These are phyloP conservation scores for Fusarium goolgardi DNA, from an alignment of 2,329 filamentous ascomycete species.

Conservation along the genomic window DNA sequence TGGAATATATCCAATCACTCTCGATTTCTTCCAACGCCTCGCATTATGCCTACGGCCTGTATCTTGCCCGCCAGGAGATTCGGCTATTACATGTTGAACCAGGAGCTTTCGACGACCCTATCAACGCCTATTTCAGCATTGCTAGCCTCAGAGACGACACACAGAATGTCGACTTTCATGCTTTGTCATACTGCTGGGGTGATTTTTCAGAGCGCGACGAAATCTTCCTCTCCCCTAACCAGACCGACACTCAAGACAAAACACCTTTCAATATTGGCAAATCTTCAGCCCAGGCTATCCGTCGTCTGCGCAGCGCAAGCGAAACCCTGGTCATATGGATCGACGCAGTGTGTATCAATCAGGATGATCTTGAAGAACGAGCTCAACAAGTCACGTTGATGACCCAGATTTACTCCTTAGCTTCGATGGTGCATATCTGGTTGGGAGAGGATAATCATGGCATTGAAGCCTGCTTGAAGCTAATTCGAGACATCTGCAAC, in stretches of 20 bases:
- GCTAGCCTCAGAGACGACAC: slow-evolving; percentile 3
- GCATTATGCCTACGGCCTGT: slow-evolving; percentile 4
- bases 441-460: slow-evolving; percentile 26
- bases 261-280: slow-evolving; percentile 22
- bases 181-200: slow-evolving; percentile 37
- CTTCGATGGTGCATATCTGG: slow-evolving; percentile 23
- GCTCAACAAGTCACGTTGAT: slow-evolving; percentile 36
- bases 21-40: not conserved
- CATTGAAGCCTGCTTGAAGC: slow-evolving; percentile 1
- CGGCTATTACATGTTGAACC: slow-evolving; percentile 21
- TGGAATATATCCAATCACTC: not conserved
- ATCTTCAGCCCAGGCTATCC: slow-evolving; percentile 19
- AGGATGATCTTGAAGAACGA: slow-evolving; percentile 33
- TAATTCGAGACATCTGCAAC: slow-evolving; percentile 34
- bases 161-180: not conserved
- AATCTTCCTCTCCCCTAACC: not conserved
- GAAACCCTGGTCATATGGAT: slow-evolving; percentile 27
- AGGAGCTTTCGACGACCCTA: slow-evolving; percentile 21
- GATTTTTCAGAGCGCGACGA: slow-evolving; percentile 12
- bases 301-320: not conserved
- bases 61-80: slow-evolving; percentile 10
- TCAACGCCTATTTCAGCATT: slow-evolving; percentile 9
- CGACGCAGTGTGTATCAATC: slow-evolving; percentile 43
- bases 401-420: slow-evolving; percentile 33
- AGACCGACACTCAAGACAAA: rapidly evolving